Base-by-base conservation (phyloP, 345 rosid genomes). In the Zanthoxylum bungeanum region DNA sequence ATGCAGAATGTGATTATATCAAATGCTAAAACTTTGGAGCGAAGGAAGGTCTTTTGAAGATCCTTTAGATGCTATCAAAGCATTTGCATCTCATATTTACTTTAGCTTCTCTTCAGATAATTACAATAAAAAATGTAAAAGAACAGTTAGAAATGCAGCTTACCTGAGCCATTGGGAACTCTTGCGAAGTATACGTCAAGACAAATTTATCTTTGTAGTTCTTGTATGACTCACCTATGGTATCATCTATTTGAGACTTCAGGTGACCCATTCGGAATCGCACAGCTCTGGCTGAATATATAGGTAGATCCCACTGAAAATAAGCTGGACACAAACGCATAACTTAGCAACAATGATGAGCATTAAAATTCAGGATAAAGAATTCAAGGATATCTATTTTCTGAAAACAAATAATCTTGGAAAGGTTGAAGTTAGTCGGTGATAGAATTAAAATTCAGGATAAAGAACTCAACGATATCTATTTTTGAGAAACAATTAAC, bases 141-240 rank as follows among this genome's bases (percentile, higher is more conserved):
- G 42, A 28, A 28, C 19, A 33, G n/a, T n/a, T n/a, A 25, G 39
- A 68, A 24, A 46, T 34, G 21, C 27, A 65, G 63, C 84, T 64
- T 69, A 89, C 99, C 93, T 93, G 99, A 74, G 85, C 76, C 99
- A 96, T 88, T n/a, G 95, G 82, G 79, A 91, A 93, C 85, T 86
- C 88, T 44, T 85, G 85, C 64, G 99, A 91, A 75, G 91, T 88
- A 79, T 93, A 93, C 53, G 92, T 89, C 96, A 92, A 93, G 30
- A 78, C 76, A 53, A 81, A 88, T 56, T 81, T 81, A 73, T 82
- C 84, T 66, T 83, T 75, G 55, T 56, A 59, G 25, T 25, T 76
- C 72, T 80, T 76, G 31, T 36, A 71, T 33, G 83, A 60, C 62
- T 80, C 83, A n/a, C 42, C 71, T 34, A 77, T 47, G 33, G 59